Percentiles rank a stretch among this genome's conserved stretches.
phyloP scores from a whole-genome alignment of 768 basidiomycete species.

The Tylopilus subfusipes region DNA sequence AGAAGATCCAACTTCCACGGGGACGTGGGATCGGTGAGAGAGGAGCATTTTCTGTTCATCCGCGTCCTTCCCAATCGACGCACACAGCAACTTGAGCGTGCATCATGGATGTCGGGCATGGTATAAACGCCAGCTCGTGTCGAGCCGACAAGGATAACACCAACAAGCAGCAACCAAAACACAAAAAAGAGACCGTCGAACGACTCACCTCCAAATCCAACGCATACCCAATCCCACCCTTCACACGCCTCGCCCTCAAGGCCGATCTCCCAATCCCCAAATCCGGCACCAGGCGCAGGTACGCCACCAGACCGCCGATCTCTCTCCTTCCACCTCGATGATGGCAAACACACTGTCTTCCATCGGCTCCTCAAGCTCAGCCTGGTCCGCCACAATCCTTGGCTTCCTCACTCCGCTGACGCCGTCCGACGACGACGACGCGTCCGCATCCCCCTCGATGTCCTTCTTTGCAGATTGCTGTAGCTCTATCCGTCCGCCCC shows the following conservation, averaged over 20 bases:
- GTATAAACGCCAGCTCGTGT: too few relatives aligned
- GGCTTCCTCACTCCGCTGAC: conserved; percentile 4
- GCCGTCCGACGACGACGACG: not conserved
- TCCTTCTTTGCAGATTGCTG: not conserved
- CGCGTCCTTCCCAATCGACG: not conserved
- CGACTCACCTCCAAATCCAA: conserved; percentile 49
- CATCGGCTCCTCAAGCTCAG: conserved; percentile 10
- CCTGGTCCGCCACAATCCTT: conserved; percentile 11
- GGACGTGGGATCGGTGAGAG: too few relatives aligned
- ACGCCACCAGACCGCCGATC: too few relatives aligned
- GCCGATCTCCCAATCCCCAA: conserved; percentile 24
- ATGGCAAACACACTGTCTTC: not conserved
- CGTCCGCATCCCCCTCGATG: not conserved
- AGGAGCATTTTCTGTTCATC: conserved; percentile 6
- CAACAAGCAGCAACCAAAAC: too few relatives aligned
- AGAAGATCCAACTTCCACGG: too few relatives aligned
- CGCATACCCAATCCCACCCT: conserved; percentile 63
- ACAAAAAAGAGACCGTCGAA: not conserved
- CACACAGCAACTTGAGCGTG: not conserved
- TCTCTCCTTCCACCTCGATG: conserved; percentile 8
- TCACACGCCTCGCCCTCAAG: conserved; percentile 24
- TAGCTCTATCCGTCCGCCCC: conserved; percentile 28
- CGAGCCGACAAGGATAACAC: too few relatives aligned
- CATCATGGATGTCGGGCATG: not conserved
- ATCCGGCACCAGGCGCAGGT: not conserved